Evolutionary conservation across 164 flowering plant species (phyloP).

Genomic region (Dillenia turbinata): DNA sequence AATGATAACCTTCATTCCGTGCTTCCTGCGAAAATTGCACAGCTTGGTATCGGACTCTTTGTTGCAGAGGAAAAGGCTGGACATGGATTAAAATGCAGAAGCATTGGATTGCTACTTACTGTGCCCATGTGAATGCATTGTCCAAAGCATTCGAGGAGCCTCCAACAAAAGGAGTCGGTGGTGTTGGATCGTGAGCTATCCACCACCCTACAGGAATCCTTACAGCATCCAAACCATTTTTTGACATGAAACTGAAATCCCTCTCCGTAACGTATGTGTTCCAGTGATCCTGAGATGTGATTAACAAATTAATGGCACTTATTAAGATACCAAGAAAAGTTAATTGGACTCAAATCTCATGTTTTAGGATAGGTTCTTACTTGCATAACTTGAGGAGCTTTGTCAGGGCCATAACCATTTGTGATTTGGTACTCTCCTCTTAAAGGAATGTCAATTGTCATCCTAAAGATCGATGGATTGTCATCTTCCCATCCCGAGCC

Average conservation of each 20-base stretch:
- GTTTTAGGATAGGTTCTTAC: slow-evolving; percentile 9
- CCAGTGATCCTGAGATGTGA: slow-evolving; percentile 41
- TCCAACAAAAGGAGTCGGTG: slow-evolving; percentile 50
- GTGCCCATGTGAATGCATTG: slow-evolving; percentile 54
- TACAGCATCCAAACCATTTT: slow-evolving; percentile 45
- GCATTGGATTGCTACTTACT: slow-evolving; percentile 22
- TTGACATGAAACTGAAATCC: slow-evolving; percentile 45
- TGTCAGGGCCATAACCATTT: slow-evolving; percentile 41
- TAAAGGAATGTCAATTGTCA: slow-evolving; percentile 9
- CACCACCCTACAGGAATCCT: slow-evolving; percentile 70
- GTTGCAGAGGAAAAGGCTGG: no score
- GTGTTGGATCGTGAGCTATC: slow-evolving; percentile 50
- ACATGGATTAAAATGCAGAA: no score
- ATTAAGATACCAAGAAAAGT: not conserved
- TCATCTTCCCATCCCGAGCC: slow-evolving; percentile 20
- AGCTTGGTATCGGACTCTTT: not conserved
- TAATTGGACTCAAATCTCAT: no score
- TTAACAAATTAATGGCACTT: not conserved
- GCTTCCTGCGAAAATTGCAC: slow-evolving; percentile 18
- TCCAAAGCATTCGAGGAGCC: slow-evolving; percentile 52
- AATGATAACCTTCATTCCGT: slow-evolving; percentile 22
- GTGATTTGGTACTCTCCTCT: slow-evolving; percentile 44
- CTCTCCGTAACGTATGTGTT: slow-evolving; percentile 36
- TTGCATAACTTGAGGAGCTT: slow-evolving; percentile 29
- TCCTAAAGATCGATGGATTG: slow-evolving; percentile 33